Evolutionary conservation across 2,329 filamentous ascomycete species (phyloP).

Genomic region (Epichloe scottii): DNA sequence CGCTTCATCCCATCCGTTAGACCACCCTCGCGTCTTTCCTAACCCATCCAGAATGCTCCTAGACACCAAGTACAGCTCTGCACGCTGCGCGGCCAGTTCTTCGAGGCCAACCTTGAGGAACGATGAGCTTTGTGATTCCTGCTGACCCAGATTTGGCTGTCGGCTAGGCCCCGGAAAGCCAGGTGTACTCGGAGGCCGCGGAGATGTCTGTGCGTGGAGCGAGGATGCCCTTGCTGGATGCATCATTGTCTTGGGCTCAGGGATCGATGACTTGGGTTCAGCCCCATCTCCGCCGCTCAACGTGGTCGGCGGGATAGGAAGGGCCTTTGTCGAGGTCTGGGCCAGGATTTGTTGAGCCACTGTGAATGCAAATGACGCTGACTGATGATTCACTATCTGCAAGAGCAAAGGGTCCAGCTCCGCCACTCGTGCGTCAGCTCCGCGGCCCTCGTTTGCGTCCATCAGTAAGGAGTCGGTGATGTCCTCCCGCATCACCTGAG

Average conservation of each 20-base stretch:
- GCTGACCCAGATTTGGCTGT: conserved; percentile 24
- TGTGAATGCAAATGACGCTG: conserved; percentile 67
- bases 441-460: conserved; percentile 23
- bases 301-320: conserved; percentile 52
- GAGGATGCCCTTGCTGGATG: conserved; percentile 55
- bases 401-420: conserved; percentile 25
- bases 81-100: conserved; percentile 69
- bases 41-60: conserved; percentile 66
- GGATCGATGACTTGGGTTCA: conserved; percentile 50
- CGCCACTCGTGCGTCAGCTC: conserved; percentile 15
- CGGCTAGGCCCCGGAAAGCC: conserved; percentile 39
- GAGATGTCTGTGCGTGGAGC: conserved; percentile 30
- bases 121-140: conserved; percentile 28
- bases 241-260: conserved; percentile 59
- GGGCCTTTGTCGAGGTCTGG: conserved; percentile 57
- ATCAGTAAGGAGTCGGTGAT: conserved; percentile 47
- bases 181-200: conserved; percentile 33
- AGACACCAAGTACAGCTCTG: conserved; percentile 69
- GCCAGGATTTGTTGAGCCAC: conserved; percentile 64
- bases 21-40: conserved; percentile 62
- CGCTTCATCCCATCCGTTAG: conserved; percentile 58
- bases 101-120: conserved; percentile 57
- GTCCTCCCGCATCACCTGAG: conserved; percentile 69
- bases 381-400: conserved; percentile 57
- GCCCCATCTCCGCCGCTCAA: conserved; percentile 32